Conservation (phyloP, 768 basidiomycete genomes). For the Trametes sanguinea region DNA sequence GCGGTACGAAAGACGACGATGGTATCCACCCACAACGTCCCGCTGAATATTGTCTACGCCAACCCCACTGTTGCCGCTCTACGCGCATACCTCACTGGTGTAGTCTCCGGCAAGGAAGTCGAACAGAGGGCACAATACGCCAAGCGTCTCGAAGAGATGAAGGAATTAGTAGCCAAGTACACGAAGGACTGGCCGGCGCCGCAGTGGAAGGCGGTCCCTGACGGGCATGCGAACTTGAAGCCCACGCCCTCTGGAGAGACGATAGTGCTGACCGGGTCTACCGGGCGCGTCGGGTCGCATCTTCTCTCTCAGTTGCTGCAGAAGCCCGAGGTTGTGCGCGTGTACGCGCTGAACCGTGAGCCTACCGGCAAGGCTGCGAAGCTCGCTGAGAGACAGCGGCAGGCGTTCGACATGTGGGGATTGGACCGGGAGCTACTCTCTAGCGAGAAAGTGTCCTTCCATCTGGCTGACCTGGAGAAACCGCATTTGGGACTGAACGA, state of each 20-base stretch:
- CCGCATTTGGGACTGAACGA: slow-evolving; percentile 13
- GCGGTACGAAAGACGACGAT: slow-evolving; percentile 29
- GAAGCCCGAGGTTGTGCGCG: slow-evolving; percentile 20
- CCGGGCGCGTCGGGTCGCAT: slow-evolving; percentile 35
- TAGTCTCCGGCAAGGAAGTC: slow-evolving; percentile 2
- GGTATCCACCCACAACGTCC: slow-evolving; percentile 25
- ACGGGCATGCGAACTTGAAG: background rate
- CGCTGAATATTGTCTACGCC: slow-evolving; percentile 37
- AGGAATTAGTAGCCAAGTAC: slow-evolving; percentile 45
- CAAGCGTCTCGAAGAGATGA: slow-evolving; percentile 30
- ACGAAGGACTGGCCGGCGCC: slow-evolving; percentile 7
- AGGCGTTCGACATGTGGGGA: slow-evolving; percentile 21
- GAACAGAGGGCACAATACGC: slow-evolving; percentile 26
- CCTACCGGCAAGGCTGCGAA: background rate
- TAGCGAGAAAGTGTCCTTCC: slow-evolving; percentile 10
- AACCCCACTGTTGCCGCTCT: slow-evolving; percentile 43
- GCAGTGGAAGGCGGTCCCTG: slow-evolving; percentile 1
- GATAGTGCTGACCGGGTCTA: slow-evolving; percentile 38
- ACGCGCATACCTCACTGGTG: slow-evolving; percentile 22
- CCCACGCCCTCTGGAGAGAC: slow-evolving; percentile 15
- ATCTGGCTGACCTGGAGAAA: slow-evolving; percentile 16
- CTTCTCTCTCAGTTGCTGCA: slow-evolving; percentile 30
- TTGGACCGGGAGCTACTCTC: slow-evolving; percentile 16
- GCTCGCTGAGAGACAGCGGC: slow-evolving; percentile 14
- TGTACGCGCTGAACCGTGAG: slow-evolving; percentile 33